phyloP scores from a whole-genome alignment of 2,329 filamentous ascomycete genomes.

The Fusarium dimerum region DNA sequence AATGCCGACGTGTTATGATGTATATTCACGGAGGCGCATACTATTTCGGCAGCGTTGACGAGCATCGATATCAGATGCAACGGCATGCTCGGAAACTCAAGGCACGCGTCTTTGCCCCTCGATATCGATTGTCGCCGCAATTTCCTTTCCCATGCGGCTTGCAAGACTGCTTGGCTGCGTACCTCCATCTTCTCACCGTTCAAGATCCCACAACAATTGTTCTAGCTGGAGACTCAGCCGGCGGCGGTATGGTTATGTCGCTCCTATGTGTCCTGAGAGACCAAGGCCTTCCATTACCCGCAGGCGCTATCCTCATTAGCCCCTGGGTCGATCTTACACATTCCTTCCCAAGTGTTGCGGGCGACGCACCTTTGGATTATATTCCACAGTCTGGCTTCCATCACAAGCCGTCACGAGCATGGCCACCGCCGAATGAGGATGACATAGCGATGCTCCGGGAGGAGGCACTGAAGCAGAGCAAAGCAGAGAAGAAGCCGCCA shows the following conservation, averaged over 20 bases:
- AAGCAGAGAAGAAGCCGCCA: slow-evolving; percentile 23
- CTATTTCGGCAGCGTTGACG: slow-evolving; percentile 93
- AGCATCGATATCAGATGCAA: slow-evolving; percentile 98
- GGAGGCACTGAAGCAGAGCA: slow-evolving; percentile 47
- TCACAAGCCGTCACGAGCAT: slow-evolving; percentile 84
- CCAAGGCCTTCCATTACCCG: slow-evolving; percentile 78
- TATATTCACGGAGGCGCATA: slow-evolving; percentile 95
- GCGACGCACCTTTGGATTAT: slow-evolving; percentile 76
- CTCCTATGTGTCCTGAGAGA: slow-evolving; percentile 82
- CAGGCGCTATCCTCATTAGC: slow-evolving; percentile 86
- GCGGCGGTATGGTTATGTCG: slow-evolving; percentile 83
- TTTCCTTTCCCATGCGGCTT: slow-evolving; percentile 95
- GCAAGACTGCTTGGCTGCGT: slow-evolving; percentile 85
- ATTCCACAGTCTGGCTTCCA: slow-evolving; percentile 87
- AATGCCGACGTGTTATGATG: slow-evolving; percentile 77
- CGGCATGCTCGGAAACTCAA: slow-evolving; percentile 92
- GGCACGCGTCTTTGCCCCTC: slow-evolving; percentile 82
- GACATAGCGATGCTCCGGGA: slow-evolving; percentile 61
- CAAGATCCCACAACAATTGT: slow-evolving; percentile 83
- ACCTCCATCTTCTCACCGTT: slow-evolving; percentile 75
- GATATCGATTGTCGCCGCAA: slow-evolving; percentile 86
- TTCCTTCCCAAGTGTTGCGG: slow-evolving; percentile 87
- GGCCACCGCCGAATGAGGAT: slow-evolving; percentile 86
- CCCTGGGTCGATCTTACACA: slow-evolving; percentile 97
- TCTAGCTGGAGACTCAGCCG: slow-evolving; percentile 89